Conservation (phyloP, 1,284 basidiomycete species). For the Omphalotus olearius region DNA sequence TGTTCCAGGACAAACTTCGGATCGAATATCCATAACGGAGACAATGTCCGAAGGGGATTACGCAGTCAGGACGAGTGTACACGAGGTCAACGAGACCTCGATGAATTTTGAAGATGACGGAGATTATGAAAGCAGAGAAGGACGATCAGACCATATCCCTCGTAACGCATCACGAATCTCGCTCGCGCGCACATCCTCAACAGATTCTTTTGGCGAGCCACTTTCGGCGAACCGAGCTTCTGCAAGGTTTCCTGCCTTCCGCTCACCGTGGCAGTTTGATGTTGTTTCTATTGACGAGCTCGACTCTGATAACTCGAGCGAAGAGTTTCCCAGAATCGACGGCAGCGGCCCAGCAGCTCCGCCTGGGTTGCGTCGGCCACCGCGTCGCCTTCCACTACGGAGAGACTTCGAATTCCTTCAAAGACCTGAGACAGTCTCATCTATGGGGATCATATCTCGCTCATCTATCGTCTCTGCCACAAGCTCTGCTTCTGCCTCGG, state of each 20-base stretch:
- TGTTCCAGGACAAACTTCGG: neutral
- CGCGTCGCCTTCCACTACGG: slow-evolving; percentile 60
- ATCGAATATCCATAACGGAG: neutral
- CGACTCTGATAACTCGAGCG: slow-evolving; percentile 70
- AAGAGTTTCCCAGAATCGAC: slow-evolving; percentile 20
- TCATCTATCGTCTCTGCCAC: slow-evolving; percentile 50
- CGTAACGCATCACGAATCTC: neutral
- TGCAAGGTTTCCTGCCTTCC: slow-evolving; percentile 23
- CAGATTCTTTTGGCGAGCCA: slow-evolving; percentile 54
- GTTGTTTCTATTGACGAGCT: slow-evolving; percentile 72
- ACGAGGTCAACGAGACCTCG: neutral
- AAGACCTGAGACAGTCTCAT: slow-evolving; percentile 69
- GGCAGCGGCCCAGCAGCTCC: slow-evolving; percentile 34
- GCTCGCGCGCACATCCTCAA: slow-evolving; percentile 44
- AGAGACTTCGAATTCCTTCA: slow-evolving; percentile 76
- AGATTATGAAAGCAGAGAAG: no score
- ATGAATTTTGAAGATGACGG: no score
- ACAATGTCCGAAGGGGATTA: neutral
- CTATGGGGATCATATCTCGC: slow-evolving; percentile 64
- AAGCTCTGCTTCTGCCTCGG: slow-evolving; percentile 26
- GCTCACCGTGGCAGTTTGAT: slow-evolving; percentile 54
- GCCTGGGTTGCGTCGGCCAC: slow-evolving; percentile 51
- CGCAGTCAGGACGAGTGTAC: slow-evolving; percentile 1
- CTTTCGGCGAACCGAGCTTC: slow-evolving; percentile 31
- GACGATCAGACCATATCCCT: neutral